Base-by-base conservation (phyloP, 2,329 filamentous ascomycete genomes). In the Stemphylium lycopersici region DNA sequence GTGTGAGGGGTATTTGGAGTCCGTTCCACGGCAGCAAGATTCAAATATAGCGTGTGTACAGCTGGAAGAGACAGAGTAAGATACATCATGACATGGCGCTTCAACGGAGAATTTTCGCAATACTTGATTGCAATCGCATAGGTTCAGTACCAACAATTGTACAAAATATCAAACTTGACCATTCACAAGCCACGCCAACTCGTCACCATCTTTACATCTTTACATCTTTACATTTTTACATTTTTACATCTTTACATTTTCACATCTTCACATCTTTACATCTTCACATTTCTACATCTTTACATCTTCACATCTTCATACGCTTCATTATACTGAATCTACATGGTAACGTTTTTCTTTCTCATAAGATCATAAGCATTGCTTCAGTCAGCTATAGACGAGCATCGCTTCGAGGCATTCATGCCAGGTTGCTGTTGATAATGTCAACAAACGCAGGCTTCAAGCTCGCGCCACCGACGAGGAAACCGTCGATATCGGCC, bases 401-500 rank as follows among this genome's bases (percentile, higher is more conserved):
- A 53, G 67, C 61, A 42, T 56, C 62, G 39, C 81, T 56, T 40
- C 63, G 64, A 66, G 70, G 64, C 13, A 72, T 73, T 74, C 68
- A 75, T 59, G 72, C 70, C 49, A 63, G 62, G 53, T 75, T 84
- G 67, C 83, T 80, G 77, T 89, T 89, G 81, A 89, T 84, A 68
- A 89, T 89, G 66, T 89, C 86, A 68, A 88, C 83, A 72, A 89
- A 97, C 65, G 91, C 93, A 75, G 93, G 93, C 88, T 98, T 98
- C 81, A 98, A 86, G 77, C 90, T 95, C 75, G 93, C 93, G 79
- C 93, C 93, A 64, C 93, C 93, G 66, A 98, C 93, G 67, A 98
- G 85, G 88, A 98, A 98, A 55, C 95, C 95, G 78, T 99, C 95
- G 77, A 99, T 96, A 79, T 99, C 95, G 62, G 86, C 77, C 86